phyloP scores from a whole-genome alignment of 768 basidiomycete species.

The Polyporus arcularius region DNA sequence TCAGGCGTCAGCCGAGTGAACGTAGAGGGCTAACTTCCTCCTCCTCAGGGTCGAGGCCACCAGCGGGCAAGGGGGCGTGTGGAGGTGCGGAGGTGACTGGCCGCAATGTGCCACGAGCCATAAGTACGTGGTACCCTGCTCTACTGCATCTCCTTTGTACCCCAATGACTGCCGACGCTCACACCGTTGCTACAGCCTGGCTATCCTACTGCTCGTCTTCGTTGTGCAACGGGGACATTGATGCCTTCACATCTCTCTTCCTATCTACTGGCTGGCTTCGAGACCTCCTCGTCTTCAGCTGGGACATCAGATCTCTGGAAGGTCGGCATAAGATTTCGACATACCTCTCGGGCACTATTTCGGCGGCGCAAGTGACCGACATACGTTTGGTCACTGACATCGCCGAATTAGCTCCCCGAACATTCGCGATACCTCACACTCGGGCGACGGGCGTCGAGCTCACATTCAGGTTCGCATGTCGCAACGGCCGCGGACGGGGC shows the following conservation, averaged over 20 bases:
- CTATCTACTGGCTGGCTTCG: conserved; percentile 24
- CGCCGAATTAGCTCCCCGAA: conserved; percentile 6
- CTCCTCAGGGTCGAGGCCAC: no score
- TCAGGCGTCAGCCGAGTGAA: no score
- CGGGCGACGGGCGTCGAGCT: conserved; percentile 18
- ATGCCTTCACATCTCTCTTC: conserved; percentile 11
- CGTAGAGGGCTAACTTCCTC: no score
- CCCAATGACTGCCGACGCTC: conserved; percentile 9
- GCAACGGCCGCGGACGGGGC: conserved; percentile 35
- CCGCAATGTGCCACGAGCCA: no score
- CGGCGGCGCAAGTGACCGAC: conserved; percentile 11
- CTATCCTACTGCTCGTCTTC: conserved; percentile 12
- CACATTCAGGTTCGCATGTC: conserved; percentile 39
- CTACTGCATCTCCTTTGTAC: no score
- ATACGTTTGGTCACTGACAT: conserved; percentile 17
- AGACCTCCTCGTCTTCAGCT: conserved; percentile 27
- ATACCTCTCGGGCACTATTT: conserved; percentile 14
- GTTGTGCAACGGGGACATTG: conserved; percentile 2
- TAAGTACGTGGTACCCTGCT: no score
- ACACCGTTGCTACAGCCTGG: conserved; percentile 19
- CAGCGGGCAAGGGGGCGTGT: no score
- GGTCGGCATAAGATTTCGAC: conserved; percentile 17
- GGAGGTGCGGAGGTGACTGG: no score
- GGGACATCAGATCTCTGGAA: conserved; percentile 26
- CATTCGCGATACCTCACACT: background rate